A percentile compares a stretch with the other conserved stretches of the same genome.
Conservation (phyloP, 257 asterid species). For the Cynanchum wilfordii region DNA sequence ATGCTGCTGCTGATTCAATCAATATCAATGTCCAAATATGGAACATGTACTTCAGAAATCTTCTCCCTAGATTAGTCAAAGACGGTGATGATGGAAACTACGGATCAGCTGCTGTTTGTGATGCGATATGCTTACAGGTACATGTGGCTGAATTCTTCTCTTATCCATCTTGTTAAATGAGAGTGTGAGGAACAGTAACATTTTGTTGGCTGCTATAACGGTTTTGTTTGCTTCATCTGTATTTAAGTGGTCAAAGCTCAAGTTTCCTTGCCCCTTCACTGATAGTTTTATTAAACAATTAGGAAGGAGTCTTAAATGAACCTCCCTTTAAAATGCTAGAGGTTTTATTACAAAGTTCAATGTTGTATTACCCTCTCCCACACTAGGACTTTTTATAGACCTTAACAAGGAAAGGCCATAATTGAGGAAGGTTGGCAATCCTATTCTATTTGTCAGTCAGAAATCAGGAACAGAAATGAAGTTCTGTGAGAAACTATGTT, state of each 20-base stretch:
- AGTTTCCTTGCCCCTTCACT: not conserved
- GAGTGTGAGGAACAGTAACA: not conserved
- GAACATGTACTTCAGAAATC: slow-evolving; percentile 74
- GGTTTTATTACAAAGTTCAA: not conserved
- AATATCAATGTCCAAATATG: slow-evolving; percentile 72
- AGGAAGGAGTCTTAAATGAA: not conserved
- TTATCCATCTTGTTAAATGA: not conserved
- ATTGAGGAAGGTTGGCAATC: not conserved
- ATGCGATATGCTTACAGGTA: slow-evolving; percentile 95
- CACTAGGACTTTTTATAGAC: not conserved
- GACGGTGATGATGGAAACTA: slow-evolving; percentile 80
- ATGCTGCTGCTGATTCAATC: slow-evolving; percentile 62
- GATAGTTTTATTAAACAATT: not conserved
- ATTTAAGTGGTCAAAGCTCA: not conserved
- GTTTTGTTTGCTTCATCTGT: not conserved
- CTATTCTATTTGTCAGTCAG: not conserved
- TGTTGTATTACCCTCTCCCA: not conserved
- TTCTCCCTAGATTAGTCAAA: slow-evolving; percentile 75
- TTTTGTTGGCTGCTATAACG: not conserved
- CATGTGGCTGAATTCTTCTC: not conserved
- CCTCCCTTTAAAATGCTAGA: not conserved
- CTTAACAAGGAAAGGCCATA: not conserved
- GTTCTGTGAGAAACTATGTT: not conserved
- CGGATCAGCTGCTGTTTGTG: slow-evolving; percentile 82
- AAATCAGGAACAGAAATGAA: slow-evolving; percentile 6